Evolutionary conservation across 1,139 yeast species (phyloP), one percentile per base, ranked within the genome.

Genomic region (Suhomyces yuchorum): DNA sequence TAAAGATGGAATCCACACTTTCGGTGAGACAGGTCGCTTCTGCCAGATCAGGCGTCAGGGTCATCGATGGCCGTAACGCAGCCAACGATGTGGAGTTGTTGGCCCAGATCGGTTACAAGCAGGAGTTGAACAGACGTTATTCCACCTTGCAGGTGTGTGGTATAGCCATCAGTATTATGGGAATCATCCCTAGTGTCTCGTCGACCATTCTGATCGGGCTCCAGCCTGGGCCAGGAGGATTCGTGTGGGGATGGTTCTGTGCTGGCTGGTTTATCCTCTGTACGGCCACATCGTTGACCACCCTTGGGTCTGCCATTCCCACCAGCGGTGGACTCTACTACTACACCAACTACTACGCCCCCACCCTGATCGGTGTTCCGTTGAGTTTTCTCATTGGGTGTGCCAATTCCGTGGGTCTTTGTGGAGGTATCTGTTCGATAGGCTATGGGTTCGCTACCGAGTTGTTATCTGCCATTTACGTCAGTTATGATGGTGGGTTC

Each of bases 201-300:
- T 72, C 80, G 0, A 62, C 69, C 30, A 53, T 75, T 3, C 59
- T 61, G 14, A 54, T 67, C 4, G 80, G 80, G 7, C 48, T 58
- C 44, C 67, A 75, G 22, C 82, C 81, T 15, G 85, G 85, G 2
- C 77, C 82, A 3, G 81, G 76, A 15, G 78, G 85, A 4, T 73
- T 82, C 20, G 78, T 83, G 12, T 85, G 90, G 88, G 88, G 90
- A 46, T 85, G 90, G 89, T 73, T 84, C 49, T 70, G 77, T 44
- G 78, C 84, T 40, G 79, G 81, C 12, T 53, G 74, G 43, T 84
- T 84, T 52, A 79, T 85, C 51, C 63, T 83, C 43, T 67, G 76
- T 51, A 78, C 82, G 48, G 90, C 89, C 9, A 56, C 77, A 47
- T 75, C 85, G 11, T 82, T 85, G 73, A 78, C 87, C n/a, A 84